Evolutionary conservation across 441 rosid species (phyloP), one percentile per base, ranked within the genome.

Genomic region (Isatis lusitanica): DNA sequence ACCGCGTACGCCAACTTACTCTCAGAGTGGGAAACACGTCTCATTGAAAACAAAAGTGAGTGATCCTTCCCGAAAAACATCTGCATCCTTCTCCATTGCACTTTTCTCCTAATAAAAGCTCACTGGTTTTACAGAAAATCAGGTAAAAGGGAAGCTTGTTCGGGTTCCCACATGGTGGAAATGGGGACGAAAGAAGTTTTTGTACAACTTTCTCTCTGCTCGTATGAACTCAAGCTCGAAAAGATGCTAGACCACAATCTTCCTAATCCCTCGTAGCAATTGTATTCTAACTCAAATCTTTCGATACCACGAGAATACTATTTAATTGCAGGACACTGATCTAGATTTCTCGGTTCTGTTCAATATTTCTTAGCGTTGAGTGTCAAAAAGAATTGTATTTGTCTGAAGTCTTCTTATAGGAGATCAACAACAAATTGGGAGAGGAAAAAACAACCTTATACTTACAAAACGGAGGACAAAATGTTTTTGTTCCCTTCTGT

Each of bases 141-240:
- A 63, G 70, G 36, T 81, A 31, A 85, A 78, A 72, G 88, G 60
- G 87, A 80, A 85, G 74, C 81, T 78, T 26, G 48, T 68, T 16
- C 66, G 57, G 60, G 79, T 79, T 17, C 98, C 93, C 3, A 26
- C 74, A 28, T 92, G 87, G 86, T 92, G 93, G 91, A 90, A 85
- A 78, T 85, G 82, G 83, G 97, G 98, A 36, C 79, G 90, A 70
- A 94, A 88, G 82, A 78, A 83, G 76, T 68, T 85, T 38, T 39
- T 89, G 71, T 90, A 84, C 81, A 80, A 78, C 46, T 67, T 84
- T 44, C 81, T 94, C 12, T 81, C 66, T 2, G 74, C 88, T 39
- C 85, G 78, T 60, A 69, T 71, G 69, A 83, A 50, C 17, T 71
- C 78, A 66, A 85, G 82, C 74, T 72, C 53, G 1, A 84, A 38